phyloP scores from a whole-genome alignment of 176 grass and related monocot species.

The Bromus sterilis region DNA sequence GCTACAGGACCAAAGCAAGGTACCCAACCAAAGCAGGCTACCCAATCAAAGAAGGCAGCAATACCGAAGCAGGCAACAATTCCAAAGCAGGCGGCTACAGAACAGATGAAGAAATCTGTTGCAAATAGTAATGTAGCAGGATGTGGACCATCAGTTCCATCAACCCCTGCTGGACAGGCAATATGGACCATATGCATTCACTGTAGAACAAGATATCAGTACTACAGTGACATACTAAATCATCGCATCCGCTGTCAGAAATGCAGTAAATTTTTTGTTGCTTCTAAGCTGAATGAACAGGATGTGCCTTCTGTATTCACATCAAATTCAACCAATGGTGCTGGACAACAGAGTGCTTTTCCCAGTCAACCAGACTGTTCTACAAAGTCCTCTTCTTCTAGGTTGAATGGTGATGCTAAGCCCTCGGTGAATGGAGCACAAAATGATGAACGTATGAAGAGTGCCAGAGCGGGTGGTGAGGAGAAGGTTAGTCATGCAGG shows the following conservation, averaged over 20 bases:
- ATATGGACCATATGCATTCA: conserved; percentile 68
- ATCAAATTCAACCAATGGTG: conserved; percentile 10
- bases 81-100: neutral
- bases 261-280: conserved; percentile 44
- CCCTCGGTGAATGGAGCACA: neutral
- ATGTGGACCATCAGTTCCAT: conserved; percentile 27
- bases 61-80: neutral
- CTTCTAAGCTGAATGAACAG: conserved; percentile 25
- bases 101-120: conserved; percentile 10
- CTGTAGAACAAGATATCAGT: conserved; percentile 57
- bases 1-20: neutral
- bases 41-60: neutral
- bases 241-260: conserved; percentile 39
- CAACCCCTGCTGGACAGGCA: conserved; percentile 15
- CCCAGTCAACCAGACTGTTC: conserved; percentile 12
- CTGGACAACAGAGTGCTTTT: conserved; percentile 29
- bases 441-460: neutral
- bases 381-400: conserved; percentile 5
- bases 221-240: conserved; percentile 31
- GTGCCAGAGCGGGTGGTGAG: conserved; percentile 11
- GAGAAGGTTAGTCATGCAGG: conserved; percentile 9
- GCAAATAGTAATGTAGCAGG: conserved; percentile 12
- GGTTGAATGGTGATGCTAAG: conserved; percentile 5
- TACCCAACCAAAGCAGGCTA: neutral
- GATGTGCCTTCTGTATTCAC: conserved; percentile 17